Base-by-base conservation (phyloP, 2,329 filamentous ascomycete genomes). In the Aureobasidium leucospermi region DNA sequence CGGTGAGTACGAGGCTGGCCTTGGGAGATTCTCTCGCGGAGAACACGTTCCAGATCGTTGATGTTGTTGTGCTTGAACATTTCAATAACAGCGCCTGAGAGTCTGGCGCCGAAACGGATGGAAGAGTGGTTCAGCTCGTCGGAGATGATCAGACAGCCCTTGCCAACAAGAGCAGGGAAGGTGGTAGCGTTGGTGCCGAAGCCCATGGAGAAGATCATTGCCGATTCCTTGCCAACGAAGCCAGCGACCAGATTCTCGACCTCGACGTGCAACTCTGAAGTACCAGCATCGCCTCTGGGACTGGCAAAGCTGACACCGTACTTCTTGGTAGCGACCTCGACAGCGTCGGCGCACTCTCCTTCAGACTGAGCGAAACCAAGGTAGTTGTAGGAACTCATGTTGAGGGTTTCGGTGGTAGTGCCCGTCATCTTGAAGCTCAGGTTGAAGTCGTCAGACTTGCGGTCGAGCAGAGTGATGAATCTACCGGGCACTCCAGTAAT, bases 301-400 rank as follows among this genome's bases (percentile, higher is more conserved):
- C 92, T 96, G 71, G 86, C 86, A 66, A 87, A 83, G 68, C 86
- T 88, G 64, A 97, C 84, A 43, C 93, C 92, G 69, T 96, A 94
- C 70, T 88, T 92, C 74, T 84, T 86, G 64, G 96, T 85, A 48
- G 83, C 84, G 48, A 92, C 87, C 76, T 99, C 94, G 4, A 93
- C 90, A 13, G 89, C 87, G 72, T 97, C 93, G 48, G 94, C 94
- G 70, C 94, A 99, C 42, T 94, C 93, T 10, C 94, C 94, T 65
- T 97, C 92, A 0, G 94, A 96, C 74, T 99, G 94, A 55, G 94
- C 94, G 69, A 99, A 99, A 45, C 94, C 94, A 28, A 99, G 88
- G 72, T 99, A 99, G 76, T 99, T 99, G 82, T 99, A 99, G 1
- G 94, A 99, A 78, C 93, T 96, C 87, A 99, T 88, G 76, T 99